A percentile compares a stretch with the other conserved stretches of the same genome.
Conservation (phyloP, 2,329 filamentous ascomycete genomes). For the Metarhizium guizhouense region DNA sequence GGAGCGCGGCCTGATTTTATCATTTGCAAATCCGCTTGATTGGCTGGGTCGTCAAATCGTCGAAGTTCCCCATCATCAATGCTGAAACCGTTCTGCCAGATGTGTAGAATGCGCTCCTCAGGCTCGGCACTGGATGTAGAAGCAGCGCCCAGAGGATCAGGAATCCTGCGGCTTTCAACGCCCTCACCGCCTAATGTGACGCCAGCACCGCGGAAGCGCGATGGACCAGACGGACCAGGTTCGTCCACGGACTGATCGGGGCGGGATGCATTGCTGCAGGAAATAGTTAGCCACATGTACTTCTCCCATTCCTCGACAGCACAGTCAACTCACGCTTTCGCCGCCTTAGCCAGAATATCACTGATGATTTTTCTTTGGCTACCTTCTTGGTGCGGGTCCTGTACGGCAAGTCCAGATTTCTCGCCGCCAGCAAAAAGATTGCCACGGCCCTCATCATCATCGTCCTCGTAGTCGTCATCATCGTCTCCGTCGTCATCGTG, state of each 20-base stretch:
- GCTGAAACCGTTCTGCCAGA: slow-evolving; percentile 80
- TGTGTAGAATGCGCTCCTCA: slow-evolving; percentile 62
- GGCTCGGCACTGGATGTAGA: slow-evolving; percentile 29
- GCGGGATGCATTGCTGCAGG: slow-evolving; percentile 49
- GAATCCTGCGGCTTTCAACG: slow-evolving; percentile 57
- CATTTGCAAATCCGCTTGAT: slow-evolving; percentile 62
- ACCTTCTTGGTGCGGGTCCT: slow-evolving; percentile 45
- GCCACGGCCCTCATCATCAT: slow-evolving; percentile 49
- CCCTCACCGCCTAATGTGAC: slow-evolving; percentile 74
- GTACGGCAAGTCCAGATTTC: slow-evolving; percentile 66
- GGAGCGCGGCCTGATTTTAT: slow-evolving; percentile 71
- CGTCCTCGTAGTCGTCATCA: slow-evolving; percentile 43
- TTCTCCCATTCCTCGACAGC: neutral
- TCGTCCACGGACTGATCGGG: slow-evolving; percentile 41
- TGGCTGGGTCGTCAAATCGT: slow-evolving; percentile 70
- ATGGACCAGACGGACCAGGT: slow-evolving; percentile 34
- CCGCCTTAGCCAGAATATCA: slow-evolving; percentile 57
- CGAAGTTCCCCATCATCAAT: slow-evolving; percentile 72
- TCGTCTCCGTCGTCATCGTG: slow-evolving; percentile 52
- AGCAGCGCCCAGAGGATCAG: slow-evolving; percentile 41
- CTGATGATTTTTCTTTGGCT: slow-evolving; percentile 49
- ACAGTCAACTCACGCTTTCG: slow-evolving; percentile 41
- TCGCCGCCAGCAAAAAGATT: slow-evolving; percentile 79
- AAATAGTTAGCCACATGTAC: neutral
- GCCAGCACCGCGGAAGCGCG: slow-evolving; percentile 60